Percentiles rank a stretch among this genome's conserved stretches.
phyloP scores from a whole-genome alignment of 2,329 filamentous ascomycete genomes.

The Venturia pyrina region DNA sequence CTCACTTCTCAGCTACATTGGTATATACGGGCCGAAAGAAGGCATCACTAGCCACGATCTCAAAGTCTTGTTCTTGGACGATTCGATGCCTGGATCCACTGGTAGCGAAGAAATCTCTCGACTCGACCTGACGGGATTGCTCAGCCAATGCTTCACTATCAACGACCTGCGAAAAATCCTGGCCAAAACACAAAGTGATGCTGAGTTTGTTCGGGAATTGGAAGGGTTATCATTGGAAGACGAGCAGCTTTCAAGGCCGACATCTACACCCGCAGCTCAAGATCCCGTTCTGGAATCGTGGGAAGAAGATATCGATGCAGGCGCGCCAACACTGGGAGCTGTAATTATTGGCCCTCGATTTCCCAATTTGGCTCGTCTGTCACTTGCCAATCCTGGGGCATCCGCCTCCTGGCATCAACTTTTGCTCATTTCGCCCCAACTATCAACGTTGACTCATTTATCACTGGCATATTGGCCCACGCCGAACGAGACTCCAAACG shows the following conservation, averaged over 20 bases:
- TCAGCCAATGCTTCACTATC: constrained; percentile 40
- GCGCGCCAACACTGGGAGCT: constrained; percentile 17
- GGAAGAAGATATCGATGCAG: constrained; percentile 30
- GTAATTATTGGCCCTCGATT: constrained; percentile 32
- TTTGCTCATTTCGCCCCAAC: constrained; percentile 40
- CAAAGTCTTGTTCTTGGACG: constrained; percentile 38
- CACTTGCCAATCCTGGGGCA: constrained; percentile 42
- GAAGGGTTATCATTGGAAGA: constrained; percentile 12
- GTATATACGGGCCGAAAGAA: constrained; percentile 35
- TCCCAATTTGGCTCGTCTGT: constrained; percentile 45
- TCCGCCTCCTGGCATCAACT: constrained; percentile 46
- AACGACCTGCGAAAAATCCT: constrained; percentile 39
- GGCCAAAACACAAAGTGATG: constrained; percentile 9
- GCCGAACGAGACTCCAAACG: constrained; percentile 44
- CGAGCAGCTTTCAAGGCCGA: neutral
- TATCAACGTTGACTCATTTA: constrained; percentile 50
- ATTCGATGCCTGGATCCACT: constrained; percentile 22
- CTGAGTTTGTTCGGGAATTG: constrained; percentile 12
- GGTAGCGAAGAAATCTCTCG: constrained; percentile 36
- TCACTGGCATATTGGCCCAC: constrained; percentile 55
- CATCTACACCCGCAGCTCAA: neutral
- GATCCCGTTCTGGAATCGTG: constrained; percentile 34
- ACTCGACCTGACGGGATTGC: constrained; percentile 43
- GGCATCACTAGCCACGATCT: constrained; percentile 35
- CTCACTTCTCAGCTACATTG: constrained; percentile 46